Evolutionary conservation across 139 green algal genomes (phyloP).

Genomic region (Zygnema circumcarinatum): DNA sequence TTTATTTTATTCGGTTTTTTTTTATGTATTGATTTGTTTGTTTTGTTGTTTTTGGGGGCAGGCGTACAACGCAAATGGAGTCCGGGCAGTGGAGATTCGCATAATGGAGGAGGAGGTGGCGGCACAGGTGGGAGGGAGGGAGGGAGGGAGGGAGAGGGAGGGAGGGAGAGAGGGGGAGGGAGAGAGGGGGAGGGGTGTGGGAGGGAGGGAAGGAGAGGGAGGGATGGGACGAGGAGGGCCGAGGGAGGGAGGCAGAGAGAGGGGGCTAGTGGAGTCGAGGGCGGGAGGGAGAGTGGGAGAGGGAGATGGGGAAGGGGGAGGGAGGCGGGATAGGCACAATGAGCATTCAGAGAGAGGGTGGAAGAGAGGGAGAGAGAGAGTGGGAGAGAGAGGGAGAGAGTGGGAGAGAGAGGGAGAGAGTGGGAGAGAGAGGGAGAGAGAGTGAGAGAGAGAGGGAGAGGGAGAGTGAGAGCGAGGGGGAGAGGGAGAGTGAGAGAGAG

Average conservation of each 20-base stretch:
- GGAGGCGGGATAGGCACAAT: neutral
- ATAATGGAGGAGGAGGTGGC: neutral
- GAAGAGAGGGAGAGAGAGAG: neutral
- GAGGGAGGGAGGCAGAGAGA: neutral
- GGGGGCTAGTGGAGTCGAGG: no score
- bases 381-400: neutral
- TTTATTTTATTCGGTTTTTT: neutral
- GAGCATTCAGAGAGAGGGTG: neutral
- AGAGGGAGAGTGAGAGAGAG: no score
- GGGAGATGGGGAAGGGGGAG: neutral
- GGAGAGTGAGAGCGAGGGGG: no score
- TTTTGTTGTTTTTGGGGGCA: neutral
- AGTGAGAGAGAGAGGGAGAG: no score
- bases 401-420: neutral
- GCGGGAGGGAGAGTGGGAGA: neutral
- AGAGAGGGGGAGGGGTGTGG: neutral
- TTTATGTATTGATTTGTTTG: neutral
- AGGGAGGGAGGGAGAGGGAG: neutral
- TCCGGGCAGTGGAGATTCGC: neutral
- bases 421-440: neutral
- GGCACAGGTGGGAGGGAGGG: neutral
- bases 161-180: neutral
- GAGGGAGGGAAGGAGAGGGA: neutral
- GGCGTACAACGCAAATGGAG: neutral
- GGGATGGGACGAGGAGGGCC: neutral